phyloP scores from a whole-genome alignment of 208 protist species.

The Strigomonas culicis region DNA sequence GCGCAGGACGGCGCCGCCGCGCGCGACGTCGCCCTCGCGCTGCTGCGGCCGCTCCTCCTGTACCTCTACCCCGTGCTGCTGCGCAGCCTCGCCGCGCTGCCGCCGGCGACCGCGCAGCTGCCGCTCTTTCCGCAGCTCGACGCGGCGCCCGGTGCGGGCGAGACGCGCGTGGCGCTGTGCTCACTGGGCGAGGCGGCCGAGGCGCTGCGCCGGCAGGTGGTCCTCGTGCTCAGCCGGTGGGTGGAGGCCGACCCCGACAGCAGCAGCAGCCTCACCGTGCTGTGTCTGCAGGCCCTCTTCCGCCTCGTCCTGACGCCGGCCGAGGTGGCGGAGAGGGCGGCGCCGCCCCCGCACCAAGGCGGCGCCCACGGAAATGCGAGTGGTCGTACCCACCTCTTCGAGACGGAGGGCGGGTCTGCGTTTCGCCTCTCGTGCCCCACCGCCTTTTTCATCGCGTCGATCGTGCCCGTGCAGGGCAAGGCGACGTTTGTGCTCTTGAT shows the following conservation, averaged over 20 bases:
- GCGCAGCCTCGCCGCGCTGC: no score
- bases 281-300: background rate
- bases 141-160: background rate
- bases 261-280: no score
- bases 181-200: background rate
- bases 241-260: background rate
- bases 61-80: slow-evolving; percentile 23
- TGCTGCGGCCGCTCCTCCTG: slow-evolving; percentile 23
- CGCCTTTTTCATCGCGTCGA: no score
- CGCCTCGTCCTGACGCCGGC: no score
- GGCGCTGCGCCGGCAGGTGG: background rate
- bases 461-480: no score
- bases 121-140: background rate
- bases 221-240: background rate
- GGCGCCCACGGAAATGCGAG: no score
- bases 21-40: slow-evolving; percentile 16
- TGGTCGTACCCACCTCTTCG: no score
- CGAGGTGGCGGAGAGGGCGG: no score
- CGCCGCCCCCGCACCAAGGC: no score
- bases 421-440: no score
- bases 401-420: no score
- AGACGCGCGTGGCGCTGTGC: background rate
- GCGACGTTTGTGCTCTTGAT: no score
- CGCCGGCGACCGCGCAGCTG: background rate
- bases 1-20: background rate